These are phyloP conservation scores for Clonostachys solani DNA, from an alignment of 2,329 filamentous ascomycete genomes.

Conservation along the genomic window DNA sequence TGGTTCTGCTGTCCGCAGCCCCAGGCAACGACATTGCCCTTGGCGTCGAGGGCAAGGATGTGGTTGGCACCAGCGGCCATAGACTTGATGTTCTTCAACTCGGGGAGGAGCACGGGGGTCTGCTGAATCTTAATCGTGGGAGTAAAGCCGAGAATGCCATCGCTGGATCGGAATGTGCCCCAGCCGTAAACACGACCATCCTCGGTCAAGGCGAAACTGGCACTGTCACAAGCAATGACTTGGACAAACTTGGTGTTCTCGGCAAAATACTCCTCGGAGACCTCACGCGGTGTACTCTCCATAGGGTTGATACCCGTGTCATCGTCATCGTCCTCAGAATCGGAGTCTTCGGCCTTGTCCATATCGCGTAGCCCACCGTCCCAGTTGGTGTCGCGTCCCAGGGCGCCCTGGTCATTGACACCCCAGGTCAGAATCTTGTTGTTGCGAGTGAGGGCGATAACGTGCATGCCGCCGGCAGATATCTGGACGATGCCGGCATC, in stretches of 20 bases:
- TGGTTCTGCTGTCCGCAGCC: constrained; percentile 67
- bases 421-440: constrained; percentile 79
- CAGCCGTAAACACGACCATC: constrained; percentile 77
- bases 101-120: constrained; percentile 50
- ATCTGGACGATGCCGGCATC: constrained; percentile 73
- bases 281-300: constrained; percentile 62
- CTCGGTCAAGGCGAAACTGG: constrained; percentile 71
- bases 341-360: constrained; percentile 47
- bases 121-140: constrained; percentile 44
- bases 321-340: constrained; percentile 55
- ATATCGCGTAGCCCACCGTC: constrained; percentile 58
- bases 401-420: constrained; percentile 73
- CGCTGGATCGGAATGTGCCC: constrained; percentile 71
- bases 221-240: constrained; percentile 69
- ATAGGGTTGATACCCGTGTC: constrained; percentile 66
- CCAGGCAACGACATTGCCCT: constrained; percentile 65
- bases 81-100: constrained; percentile 61
- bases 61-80: constrained; percentile 69
- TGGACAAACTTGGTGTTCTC: constrained; percentile 57
- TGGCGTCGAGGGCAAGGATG: constrained; percentile 61
- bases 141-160: constrained; percentile 62
- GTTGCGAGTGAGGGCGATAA: constrained; percentile 65
- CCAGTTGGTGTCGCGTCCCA: constrained; percentile 65
- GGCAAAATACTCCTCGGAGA: constrained; percentile 55
- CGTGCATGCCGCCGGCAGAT: constrained; percentile 76